These are phyloP conservation scores for Antitrichia curtipendula DNA, from an alignment of 225 moss, liverwort and hornwort species.

Conservation along the genomic window DNA sequence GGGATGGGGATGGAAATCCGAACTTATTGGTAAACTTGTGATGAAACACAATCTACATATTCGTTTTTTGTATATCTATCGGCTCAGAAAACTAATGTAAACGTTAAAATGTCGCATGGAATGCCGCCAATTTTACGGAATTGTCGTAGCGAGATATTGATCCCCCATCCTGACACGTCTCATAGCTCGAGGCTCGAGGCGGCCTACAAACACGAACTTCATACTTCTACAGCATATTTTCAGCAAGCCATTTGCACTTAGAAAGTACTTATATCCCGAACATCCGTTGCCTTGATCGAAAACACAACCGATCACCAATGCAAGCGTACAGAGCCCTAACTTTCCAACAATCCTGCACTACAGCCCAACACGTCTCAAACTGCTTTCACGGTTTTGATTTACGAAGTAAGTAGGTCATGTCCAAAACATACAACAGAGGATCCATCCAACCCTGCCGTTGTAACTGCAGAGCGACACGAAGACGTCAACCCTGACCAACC, in stretches of 20 bases:
- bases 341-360: not conserved
- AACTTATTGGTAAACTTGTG: not conserved
- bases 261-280: too few species aligned
- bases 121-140: not conserved
- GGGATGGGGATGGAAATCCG: not conserved
- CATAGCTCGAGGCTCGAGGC: not conserved
- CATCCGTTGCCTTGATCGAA: not conserved
- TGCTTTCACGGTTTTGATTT: not conserved
- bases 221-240: not conserved
- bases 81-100: not conserved
- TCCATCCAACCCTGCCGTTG: not conserved
- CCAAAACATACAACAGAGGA: not conserved
- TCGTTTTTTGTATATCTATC: too few species aligned
- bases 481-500: not conserved
- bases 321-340: not conserved
- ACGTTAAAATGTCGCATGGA: not conserved
- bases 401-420: too few species aligned
- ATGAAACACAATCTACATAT: not conserved
- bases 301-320: not conserved
- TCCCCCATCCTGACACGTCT: not conserved
- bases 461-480: not conserved
- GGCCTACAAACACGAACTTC: not conserved
- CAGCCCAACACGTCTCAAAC: not conserved
- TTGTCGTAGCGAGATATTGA: not conserved
- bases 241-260: not conserved